Percentiles rank a stretch among this genome's conserved stretches.
These are phyloP conservation scores for Fusarium sp. DNA, from an alignment of 2,329 filamentous ascomycete species.

Conservation along the genomic window DNA sequence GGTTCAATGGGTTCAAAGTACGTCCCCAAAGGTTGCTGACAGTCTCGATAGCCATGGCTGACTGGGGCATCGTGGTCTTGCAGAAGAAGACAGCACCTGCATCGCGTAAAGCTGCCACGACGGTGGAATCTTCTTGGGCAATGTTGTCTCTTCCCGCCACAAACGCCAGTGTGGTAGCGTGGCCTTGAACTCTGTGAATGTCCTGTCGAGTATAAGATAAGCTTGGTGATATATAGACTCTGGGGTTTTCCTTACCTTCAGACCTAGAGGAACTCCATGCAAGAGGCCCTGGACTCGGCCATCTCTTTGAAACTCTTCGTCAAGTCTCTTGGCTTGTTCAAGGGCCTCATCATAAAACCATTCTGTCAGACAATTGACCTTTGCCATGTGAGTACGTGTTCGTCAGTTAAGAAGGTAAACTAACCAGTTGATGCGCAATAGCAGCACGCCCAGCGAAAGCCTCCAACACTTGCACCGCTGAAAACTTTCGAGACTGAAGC, in stretches of 20 bases:
- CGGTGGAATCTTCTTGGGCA: not conserved
- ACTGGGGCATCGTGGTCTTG: slow-evolving; percentile 75
- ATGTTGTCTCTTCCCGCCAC: not conserved
- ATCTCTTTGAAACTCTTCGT: not conserved
- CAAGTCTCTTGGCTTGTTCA: not conserved
- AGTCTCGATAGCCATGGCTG: slow-evolving; percentile 64
- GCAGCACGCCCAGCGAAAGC: slow-evolving; percentile 3
- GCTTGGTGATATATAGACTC: too few species aligned
- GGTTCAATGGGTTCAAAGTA: slow-evolving; percentile 71
- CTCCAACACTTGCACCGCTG: not conserved
- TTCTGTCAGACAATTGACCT: not conserved
- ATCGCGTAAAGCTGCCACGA: not conserved
- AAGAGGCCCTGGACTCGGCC: not conserved
- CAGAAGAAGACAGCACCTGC: slow-evolving; percentile 73
- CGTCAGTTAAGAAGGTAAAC: accelerated
- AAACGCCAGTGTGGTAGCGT: slow-evolving; percentile 3
- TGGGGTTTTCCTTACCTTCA: not conserved
- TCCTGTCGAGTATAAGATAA: not conserved
- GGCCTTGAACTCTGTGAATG: not conserved
- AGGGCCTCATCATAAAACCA: slow-evolving; percentile 6
- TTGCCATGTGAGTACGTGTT: not conserved
- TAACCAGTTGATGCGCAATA: slow-evolving; percentile 1
- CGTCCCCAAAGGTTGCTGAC: slow-evolving; percentile 72
- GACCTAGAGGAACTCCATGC: slow-evolving; percentile 1
- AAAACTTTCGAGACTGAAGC: not conserved